Base-by-base conservation (phyloP, 495 filamentous ascomycete species). In the Talaromyces adpressus region DNA sequence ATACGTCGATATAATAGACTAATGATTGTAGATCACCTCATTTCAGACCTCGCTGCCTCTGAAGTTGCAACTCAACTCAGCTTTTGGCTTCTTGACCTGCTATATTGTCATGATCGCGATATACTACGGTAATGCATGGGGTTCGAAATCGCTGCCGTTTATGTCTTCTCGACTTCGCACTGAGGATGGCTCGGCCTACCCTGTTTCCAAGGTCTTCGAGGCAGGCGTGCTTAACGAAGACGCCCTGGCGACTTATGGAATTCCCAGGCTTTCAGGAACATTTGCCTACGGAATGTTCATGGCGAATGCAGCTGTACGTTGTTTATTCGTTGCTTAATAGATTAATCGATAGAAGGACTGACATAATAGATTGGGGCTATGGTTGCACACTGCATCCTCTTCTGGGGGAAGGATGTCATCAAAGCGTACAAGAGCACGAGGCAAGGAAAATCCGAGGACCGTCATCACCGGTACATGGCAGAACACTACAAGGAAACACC, bases 401-500 rank as follows among this genome's bases (percentile, higher is more conserved):
- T 62, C 45, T 62, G 45, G 41, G 60, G 60, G 4, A 52, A 30
- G 29, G 60, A 62, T 22, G 20, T 62, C 27, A 1, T 53, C n/a
- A 34, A 18, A 27, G 14, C 60, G 25, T 53, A 32, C 45, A 62
- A 36, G 23, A 53, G 25, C n/a, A 22, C 25, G 6, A 53, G 45
- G 51, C 3, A 51, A 8, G 47, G 29, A n/a, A 23, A 16, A 6
- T 16, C 27, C 25, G 68, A 73, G 6, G 82, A 84, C 63, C 77
- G 74, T 1, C 82, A 84, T 62, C 80, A 83, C 67, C 68, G 70
- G 45, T 63, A 71, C 62, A 80, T 75, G 74, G 71, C 77, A 16
- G 66, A 67, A 32, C 62, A 71, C 53, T 86, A 85, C 67, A 76
- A 81, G 45, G 82, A 84, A 64, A 69, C 72, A 2, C 83, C 85